Percentiles rank a stretch among this genome's conserved stretches.
phyloP scores from a whole-genome alignment of 208 protist species.

The Wallacemonas sp. region DNA sequence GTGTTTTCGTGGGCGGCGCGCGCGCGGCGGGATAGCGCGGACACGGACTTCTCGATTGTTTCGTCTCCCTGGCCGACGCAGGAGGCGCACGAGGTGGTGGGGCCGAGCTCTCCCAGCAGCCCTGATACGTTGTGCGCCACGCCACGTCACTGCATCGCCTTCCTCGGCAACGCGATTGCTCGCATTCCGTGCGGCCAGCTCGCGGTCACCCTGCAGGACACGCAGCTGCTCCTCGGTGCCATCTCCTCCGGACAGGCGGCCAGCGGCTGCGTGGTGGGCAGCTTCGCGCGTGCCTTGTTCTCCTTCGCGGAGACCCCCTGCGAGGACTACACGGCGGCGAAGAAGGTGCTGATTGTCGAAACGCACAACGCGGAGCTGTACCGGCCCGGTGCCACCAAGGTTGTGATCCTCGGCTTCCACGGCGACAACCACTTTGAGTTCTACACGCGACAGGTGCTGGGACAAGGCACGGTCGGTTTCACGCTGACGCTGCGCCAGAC shows the following conservation, averaged over 20 bases:
- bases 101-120: too few species aligned
- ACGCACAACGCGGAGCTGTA: conserved; percentile 78
- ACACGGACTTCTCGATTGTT: background rate
- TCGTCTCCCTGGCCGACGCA: background rate
- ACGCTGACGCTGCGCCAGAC: conserved; percentile 73
- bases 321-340: conserved; percentile 55
- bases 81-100: too few species aligned
- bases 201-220: conserved; percentile 48
- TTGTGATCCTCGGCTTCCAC: conserved; percentile 79
- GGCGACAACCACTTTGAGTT: conserved; percentile 82
- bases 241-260: conserved; percentile 46
- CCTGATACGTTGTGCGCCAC: too few species aligned
- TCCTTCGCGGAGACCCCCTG: conserved; percentile 80
- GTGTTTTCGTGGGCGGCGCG: conserved; percentile 7
- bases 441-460: conserved; percentile 75
- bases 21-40: background rate
- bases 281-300: conserved; percentile 48
- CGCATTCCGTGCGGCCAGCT: conserved; percentile 78
- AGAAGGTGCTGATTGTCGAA: conserved; percentile 74
- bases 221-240: conserved; percentile 64
- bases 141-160: conserved; percentile 34
- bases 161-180: conserved; percentile 64
- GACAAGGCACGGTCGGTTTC: conserved; percentile 61
- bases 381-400: conserved; percentile 49
- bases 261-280: conserved; percentile 63